Base-by-base conservation (phyloP, 2,329 filamentous ascomycete genomes). In the Venturia oleaginea region DNA sequence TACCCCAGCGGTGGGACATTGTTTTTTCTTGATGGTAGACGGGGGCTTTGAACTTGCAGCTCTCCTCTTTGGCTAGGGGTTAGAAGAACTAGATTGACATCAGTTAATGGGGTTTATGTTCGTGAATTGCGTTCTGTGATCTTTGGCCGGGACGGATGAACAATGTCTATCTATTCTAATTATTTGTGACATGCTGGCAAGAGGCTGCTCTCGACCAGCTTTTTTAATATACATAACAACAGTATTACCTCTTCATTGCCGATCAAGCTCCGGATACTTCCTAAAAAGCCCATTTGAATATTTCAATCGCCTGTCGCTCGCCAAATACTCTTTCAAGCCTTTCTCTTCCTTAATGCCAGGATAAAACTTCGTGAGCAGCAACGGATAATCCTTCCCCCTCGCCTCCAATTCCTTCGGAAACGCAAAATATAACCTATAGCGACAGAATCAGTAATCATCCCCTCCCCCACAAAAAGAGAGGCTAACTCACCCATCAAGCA, bases 251-350 rank as follows among this genome's bases (percentile, higher is more conserved):
- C 4, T 27, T 46, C n/a, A 78, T 67, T 80, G 75, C 65, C 78
- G 72, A 66, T 92, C 89, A 61, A 93, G 74, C 77, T 92, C 89
- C 2, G 85, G 81, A 70, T 93, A 92, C 70, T 89, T 78, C 42
- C 90, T 80, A 72, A 85, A 93, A 54, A 93, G 82, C 0, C 89
- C 89, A 67, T 81, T 75, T 0, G 78, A 77, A 71, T 90, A 93
- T 62, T 80, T 74, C 70, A 82, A 72, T 48, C 89, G 79, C 67
- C 86, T 81, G 3, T 84, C 80, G 73, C 89, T 92, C 24, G 75
- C 80, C 62, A 93, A 74, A 71, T 93, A 93, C 54, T 78, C 82
- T 75, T 86, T 87, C 69, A 93, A 81, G 48, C 81, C 85, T 22
- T 84, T 84, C 42, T 85, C 77, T 64, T 82, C 79, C 75, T 85